Evolutionary conservation across 192 early-diverging fungal genomes (phyloP), one percentile per base, ranked within the genome.

Genomic region (Podila verticillata): DNA sequence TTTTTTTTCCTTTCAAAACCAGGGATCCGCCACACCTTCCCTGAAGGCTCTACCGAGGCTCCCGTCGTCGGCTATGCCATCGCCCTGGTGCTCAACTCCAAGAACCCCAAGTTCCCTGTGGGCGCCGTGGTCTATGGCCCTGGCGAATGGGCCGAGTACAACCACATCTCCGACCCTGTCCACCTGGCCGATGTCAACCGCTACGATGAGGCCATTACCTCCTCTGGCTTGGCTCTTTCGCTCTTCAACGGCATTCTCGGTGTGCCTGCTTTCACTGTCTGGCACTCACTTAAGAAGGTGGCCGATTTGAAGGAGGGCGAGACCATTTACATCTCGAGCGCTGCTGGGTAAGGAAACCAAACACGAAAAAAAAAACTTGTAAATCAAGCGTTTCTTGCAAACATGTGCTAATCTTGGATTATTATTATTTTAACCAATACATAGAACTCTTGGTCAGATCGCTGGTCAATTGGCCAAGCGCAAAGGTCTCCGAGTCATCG

Each of bases 401-500:
- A 39, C 36, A 12, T 10, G 36, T 39, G 36, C 8, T 39, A 39
- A 35, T 35, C 9, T 0, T 35, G 9, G 4, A 8, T 5, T 35
- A 8, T 35, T 35, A 35, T 35, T 35, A n/a, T n/a, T n/a, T n/a
- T n/a, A n/a, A n/a, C 34, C 7, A 35, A 35, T 35, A 3, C 7
- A 22, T 54, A 95, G 92, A 48, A 89, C 92, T 2, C 91, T 95
- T n/a, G 96, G 84, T 72, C 84, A 78, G 48, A 32, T 86, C 6
- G 82, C 93, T 8, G 93, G 94, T 58, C 94, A 96, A 72, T 82
- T 96, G 31, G 94, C 90, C 56, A 94, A 95, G 72, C 84, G 84
- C 15, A 83, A 86, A 36, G 96, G 96, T 5, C 86, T 92, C 61
- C 84, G 78, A n/a, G 96, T 98, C 5, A 88, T 98, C 44, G 97